phyloP scores from a whole-genome alignment of 768 basidiomycete species.

The Trametopsis cervina region DNA sequence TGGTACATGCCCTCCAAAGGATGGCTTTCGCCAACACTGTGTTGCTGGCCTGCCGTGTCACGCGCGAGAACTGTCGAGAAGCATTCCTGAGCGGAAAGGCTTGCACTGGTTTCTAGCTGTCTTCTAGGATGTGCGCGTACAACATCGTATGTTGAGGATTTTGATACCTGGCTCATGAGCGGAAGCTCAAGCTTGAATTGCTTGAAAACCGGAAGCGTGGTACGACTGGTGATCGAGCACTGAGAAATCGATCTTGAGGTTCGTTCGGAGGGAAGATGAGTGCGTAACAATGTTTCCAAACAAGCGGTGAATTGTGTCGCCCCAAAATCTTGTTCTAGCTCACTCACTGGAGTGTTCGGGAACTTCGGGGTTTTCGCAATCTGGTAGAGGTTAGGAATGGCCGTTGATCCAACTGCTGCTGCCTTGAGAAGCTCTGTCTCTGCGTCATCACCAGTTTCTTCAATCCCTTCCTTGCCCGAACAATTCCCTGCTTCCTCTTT shows the following conservation, averaged over 20 bases:
- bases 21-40: neutral
- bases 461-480: too few species aligned
- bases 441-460: too few species aligned
- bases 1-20: neutral
- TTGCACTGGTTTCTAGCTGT: too few species aligned
- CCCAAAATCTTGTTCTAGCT: neutral
- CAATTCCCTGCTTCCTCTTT: too few species aligned
- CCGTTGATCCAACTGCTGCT: too few species aligned
- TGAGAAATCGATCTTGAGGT: too few species aligned
- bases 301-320: neutral
- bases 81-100: neutral
- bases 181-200: neutral
- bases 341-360: neutral
- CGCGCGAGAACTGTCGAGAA: neutral
- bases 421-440: too few species aligned
- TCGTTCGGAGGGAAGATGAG: neutral
- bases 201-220: neutral
- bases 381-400: too few species aligned
- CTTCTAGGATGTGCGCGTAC: too few species aligned
- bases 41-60: neutral
- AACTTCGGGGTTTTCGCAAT: neutral
- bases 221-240: neutral
- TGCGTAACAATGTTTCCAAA: neutral
- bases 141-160: neutral
- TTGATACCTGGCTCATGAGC: neutral